Conservation (phyloP, 2,329 filamentous ascomycete species). For the Microsporum canis region DNA sequence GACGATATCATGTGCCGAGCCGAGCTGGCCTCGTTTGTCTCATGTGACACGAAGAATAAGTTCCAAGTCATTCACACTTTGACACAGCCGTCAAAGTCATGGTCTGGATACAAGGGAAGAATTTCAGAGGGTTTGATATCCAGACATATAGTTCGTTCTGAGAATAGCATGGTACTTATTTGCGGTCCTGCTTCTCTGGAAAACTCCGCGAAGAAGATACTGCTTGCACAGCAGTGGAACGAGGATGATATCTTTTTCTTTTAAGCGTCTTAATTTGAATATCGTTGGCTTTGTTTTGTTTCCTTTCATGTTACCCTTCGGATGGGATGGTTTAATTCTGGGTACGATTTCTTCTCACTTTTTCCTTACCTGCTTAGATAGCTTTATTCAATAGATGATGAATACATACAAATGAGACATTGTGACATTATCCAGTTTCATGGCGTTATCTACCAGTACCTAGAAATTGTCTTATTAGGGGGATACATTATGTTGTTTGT, state of each 20-base stretch:
- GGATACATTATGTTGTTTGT: background rate
- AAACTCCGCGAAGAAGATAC: background rate
- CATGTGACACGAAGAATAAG: slow-evolving; percentile 39
- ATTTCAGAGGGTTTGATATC: slow-evolving; percentile 39
- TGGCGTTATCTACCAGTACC: background rate
- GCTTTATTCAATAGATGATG: background rate
- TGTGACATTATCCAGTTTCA: background rate
- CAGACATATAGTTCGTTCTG: background rate
- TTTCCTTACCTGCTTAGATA: background rate
- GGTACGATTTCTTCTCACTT: background rate
- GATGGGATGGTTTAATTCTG: background rate
- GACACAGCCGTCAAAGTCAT: slow-evolving; percentile 50
- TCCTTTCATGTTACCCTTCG: background rate
- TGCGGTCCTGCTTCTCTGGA: slow-evolving; percentile 4
- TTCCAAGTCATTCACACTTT: slow-evolving; percentile 60
- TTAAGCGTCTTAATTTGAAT: background rate
- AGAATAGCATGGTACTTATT: slow-evolving; percentile 5
- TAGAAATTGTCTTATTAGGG: background rate
- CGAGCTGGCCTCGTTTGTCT: slow-evolving; percentile 57
- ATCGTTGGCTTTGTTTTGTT: background rate
- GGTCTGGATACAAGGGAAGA: slow-evolving; percentile 58
- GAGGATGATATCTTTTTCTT: slow-evolving; percentile 5
- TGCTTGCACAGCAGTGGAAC: slow-evolving; percentile 2
- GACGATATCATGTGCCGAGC: slow-evolving; percentile 71
- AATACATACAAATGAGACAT: background rate